Conservation (phyloP, 1,284 basidiomycete genomes). For the Cryptococcus deneoformans region DNA sequence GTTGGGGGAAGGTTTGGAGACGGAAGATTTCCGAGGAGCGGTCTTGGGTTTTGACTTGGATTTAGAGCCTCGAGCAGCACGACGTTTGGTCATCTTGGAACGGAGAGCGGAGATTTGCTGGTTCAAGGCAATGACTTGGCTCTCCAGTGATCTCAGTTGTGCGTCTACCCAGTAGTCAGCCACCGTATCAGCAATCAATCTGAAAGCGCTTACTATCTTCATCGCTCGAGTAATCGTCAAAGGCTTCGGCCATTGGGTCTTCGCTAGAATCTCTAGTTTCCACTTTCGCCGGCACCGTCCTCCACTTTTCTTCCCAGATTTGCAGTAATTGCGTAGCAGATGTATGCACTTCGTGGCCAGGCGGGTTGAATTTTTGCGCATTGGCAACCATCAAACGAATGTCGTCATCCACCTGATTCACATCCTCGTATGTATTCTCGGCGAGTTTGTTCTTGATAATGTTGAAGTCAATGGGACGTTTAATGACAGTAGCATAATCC, state of each 20-base stretch:
- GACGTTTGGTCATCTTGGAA: constrained; percentile 33
- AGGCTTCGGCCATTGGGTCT: constrained; percentile 53
- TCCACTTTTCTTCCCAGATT: constrained; percentile 90
- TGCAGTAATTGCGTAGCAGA: constrained; percentile 77
- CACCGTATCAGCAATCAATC: background rate
- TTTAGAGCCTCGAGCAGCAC: constrained; percentile 20
- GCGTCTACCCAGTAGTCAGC: background rate
- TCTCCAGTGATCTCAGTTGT: constrained; percentile 11
- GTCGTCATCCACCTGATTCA: constrained; percentile 80
- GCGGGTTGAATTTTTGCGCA: constrained; percentile 88
- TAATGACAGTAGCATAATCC: constrained; percentile 80
- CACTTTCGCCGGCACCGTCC: constrained; percentile 62
- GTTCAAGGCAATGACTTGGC: constrained; percentile 12
- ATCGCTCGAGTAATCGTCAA: constrained; percentile 46
- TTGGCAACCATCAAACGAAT: constrained; percentile 93
- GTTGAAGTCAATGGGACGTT: constrained; percentile 91
- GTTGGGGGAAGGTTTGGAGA: constrained; percentile 34
- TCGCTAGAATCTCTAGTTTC: constrained; percentile 51
- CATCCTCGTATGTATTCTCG: constrained; percentile 67
- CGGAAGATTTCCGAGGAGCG: constrained; percentile 42
- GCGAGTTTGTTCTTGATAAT: constrained; percentile 84
- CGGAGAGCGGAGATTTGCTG: constrained; percentile 25
- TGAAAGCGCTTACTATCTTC: constrained; percentile 43
- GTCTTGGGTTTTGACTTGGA: constrained; percentile 25
- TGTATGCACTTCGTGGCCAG: constrained; percentile 78